These are phyloP conservation scores for Lenzites betulinus DNA, from an alignment of 768 basidiomycete species.

Conservation along the genomic window DNA sequence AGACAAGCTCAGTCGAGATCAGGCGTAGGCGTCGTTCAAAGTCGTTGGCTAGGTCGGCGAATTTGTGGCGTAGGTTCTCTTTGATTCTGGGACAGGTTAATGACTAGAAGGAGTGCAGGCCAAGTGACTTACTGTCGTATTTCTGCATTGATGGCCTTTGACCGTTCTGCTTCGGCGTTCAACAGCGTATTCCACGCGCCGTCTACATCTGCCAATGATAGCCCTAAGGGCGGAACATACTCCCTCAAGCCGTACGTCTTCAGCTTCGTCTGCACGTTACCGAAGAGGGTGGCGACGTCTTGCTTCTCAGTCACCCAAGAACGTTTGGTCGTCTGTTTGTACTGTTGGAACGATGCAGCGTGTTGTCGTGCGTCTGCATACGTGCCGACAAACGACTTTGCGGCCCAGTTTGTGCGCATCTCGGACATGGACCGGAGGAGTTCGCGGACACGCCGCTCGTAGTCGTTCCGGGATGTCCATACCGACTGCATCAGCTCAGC, in stretches of 20 bases:
- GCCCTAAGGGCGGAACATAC: constrained; percentile 77
- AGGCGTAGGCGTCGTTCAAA: constrained; percentile 68
- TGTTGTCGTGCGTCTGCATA: constrained; percentile 83
- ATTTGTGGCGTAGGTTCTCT: constrained; percentile 73
- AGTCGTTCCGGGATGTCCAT: constrained; percentile 87
- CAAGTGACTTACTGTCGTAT: constrained; percentile 72
- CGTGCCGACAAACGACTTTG: constrained; percentile 64
- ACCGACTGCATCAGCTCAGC: constrained; percentile 94
- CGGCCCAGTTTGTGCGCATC: constrained; percentile 71
- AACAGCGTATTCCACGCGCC: constrained; percentile 73
- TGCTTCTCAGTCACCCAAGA: constrained; percentile 89
- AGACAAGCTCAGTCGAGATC: constrained; percentile 72
- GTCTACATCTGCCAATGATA: constrained; percentile 75
- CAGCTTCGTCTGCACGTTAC: constrained; percentile 93
- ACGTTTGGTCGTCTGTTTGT: constrained; percentile 86
- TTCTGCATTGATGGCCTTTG: constrained; percentile 82
- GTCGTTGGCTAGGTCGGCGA: constrained; percentile 75
- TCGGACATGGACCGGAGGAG: constrained; percentile 67
- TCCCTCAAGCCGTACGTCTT: constrained; percentile 85
- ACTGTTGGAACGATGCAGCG: constrained; percentile 68
- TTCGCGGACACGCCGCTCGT: constrained; percentile 82
- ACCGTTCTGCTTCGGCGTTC: constrained; percentile 72
- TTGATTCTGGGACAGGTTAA: constrained; percentile 60
- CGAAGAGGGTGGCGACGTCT: constrained; percentile 84
- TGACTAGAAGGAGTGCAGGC: background rate